Conservation (phyloP, 2,329 filamentous ascomycete genomes). For the Colletotrichum spaethianum region DNA sequence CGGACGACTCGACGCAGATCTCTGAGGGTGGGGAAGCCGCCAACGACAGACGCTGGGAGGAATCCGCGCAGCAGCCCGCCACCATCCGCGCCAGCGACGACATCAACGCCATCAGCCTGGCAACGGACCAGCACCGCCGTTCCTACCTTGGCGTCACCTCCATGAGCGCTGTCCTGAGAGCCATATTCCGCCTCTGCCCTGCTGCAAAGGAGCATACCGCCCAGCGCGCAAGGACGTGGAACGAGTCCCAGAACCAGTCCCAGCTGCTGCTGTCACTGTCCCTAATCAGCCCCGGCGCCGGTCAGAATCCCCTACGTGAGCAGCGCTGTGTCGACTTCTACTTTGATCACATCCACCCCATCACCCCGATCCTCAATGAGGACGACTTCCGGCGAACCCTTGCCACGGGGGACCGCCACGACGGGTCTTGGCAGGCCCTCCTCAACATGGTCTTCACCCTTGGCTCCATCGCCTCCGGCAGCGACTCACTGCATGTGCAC, state of each 20-base stretch:
- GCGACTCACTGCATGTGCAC: slow-evolving; percentile 67
- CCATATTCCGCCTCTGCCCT: slow-evolving; percentile 61
- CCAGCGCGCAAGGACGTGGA: slow-evolving; percentile 45
- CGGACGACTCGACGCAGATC: slow-evolving; percentile 44
- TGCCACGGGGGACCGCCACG: slow-evolving; percentile 61
- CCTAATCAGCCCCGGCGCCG: slow-evolving; percentile 54
- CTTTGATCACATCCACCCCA: slow-evolving; percentile 72
- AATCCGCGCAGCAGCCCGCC: slow-evolving; percentile 44
- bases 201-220: slow-evolving; percentile 48
- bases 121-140: slow-evolving; percentile 68
- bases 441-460: slow-evolving; percentile 75
- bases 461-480: slow-evolving; percentile 71
- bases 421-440: slow-evolving; percentile 72
- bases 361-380: slow-evolving; percentile 73
- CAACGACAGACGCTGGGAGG: slow-evolving; percentile 49
- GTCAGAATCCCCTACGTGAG: slow-evolving; percentile 50
- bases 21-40: slow-evolving; percentile 48
- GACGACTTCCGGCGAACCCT: slow-evolving; percentile 60
- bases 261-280: slow-evolving; percentile 45
- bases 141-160: slow-evolving; percentile 77
- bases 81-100: slow-evolving; percentile 48
- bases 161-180: slow-evolving; percentile 72
- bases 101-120: slow-evolving; percentile 56
- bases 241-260: slow-evolving; percentile 48
- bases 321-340: slow-evolving; percentile 69